Evolutionary conservation across 345 rosid species (phyloP).

Genomic region (Mercurialis annua): DNA sequence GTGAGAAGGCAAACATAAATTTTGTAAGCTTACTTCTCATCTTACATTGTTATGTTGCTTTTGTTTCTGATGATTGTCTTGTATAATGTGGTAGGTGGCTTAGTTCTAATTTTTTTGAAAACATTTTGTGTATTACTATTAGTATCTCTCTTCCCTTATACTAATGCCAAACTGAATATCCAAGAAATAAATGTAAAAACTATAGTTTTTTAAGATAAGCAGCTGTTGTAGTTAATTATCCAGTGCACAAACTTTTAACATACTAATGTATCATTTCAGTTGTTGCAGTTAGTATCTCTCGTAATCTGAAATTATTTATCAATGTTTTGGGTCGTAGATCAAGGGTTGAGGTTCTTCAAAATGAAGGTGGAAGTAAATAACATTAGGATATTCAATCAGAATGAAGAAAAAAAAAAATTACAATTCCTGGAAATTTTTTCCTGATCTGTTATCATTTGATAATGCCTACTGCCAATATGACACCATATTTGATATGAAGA

Average conservation of each 20-base stretch:
- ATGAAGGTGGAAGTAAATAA: neutral
- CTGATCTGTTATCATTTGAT: neutral
- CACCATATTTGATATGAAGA: neutral
- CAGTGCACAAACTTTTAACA: neutral
- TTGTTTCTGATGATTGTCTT: neutral
- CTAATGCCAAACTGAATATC: too few species aligned
- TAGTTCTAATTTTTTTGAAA: neutral
- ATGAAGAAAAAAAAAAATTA: neutral
- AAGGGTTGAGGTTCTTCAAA: neutral
- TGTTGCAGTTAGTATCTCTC: neutral
- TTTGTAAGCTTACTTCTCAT: slow-evolving; percentile 38
- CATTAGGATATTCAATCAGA: neutral
- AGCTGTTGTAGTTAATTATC: neutral
- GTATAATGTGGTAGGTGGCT: neutral
- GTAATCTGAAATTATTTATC: neutral
- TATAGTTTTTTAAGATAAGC: neutral
- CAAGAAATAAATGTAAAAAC: neutral
- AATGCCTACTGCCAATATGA: neutral
- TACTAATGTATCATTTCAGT: neutral
- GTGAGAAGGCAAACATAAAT: slow-evolving; percentile 35
- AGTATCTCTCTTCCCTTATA: too few species aligned
- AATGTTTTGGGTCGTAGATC: neutral
- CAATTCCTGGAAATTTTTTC: neutral
- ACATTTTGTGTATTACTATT: too few species aligned
- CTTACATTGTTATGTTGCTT: slow-evolving; percentile 12